Evolutionary conservation across 2,329 filamentous ascomycete species (phyloP), one percentile per base, ranked within the genome.

Genomic region (Colletotrichum sp.): DNA sequence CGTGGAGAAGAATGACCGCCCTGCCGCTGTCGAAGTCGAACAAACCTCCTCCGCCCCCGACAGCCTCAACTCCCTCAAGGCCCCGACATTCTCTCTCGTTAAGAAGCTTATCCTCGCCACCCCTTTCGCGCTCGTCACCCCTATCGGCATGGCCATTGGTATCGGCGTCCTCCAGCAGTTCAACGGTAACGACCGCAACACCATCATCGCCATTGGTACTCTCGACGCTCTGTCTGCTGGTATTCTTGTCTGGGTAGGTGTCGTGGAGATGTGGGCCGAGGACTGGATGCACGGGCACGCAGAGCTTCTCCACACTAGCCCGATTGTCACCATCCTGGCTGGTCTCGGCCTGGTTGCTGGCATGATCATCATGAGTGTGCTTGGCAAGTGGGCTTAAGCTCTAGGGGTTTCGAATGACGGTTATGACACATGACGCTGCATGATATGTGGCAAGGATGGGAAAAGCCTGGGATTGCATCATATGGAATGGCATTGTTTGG

Each of bases 81-180:
- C 69, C 3, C 66, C 68, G 15, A 30, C 16, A 18, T 78, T 89
- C 34, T 82, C 85, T 10, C 82, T 88, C 80, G 78, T 79, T 75
- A 87, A 87, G 77, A 94, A 95, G 81, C 84, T 92, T 4, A 77
- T 91, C 15, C 92, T 96, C 85, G 93, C 90, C 0, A 78, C 83
- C 2, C 87, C 89, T 1, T 96, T 95, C 79, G 90, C 93, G 1
- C 85, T 95, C 30, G 92, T 95, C 71, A 96, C 94, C 0, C 94
- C 94, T 0, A 86, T 95, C 34, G 95, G 94, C 13, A 96, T 96
- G 94, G 93, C 92, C 0, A 95, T 96, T 76, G 94, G 95, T 1
- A 92, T 95, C 39, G 93, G 93, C 4, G 93, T 94, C 5, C 84
- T 96, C 32, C 85, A 92, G 49, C 82, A 87, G 10, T 96, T 95